Evolutionary conservation across 805 yeast genomes (phyloP).

Genomic region (Kodamaea hsintzibuensis): DNA sequence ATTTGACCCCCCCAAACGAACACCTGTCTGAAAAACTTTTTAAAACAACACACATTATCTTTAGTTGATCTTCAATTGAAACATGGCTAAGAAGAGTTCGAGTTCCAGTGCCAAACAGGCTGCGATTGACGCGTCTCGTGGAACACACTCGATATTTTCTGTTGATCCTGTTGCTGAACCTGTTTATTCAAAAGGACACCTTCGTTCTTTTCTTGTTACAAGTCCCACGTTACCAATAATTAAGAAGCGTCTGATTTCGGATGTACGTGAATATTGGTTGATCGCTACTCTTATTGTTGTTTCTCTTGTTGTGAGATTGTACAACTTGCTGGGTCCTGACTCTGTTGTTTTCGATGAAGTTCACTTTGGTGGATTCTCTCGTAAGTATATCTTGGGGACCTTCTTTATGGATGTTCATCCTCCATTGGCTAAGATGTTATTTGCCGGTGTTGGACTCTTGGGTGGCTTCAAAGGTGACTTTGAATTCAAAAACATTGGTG

Average conservation of each 20-base stretch:
- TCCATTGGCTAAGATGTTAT: conserved; percentile 75
- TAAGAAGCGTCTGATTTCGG: conserved; percentile 21
- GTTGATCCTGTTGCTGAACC: conserved; percentile 44
- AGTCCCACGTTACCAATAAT: conserved; percentile 35
- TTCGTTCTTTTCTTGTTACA: conserved; percentile 51
- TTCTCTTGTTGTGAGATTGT: conserved; percentile 61
- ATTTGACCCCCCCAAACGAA: conserved; percentile 2
- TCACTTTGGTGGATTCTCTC: conserved; percentile 95
- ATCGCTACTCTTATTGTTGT: conserved; percentile 45
- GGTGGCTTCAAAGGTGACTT: conserved; percentile 77
- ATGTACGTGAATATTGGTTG: conserved; percentile 25
- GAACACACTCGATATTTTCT: conserved; percentile 11
- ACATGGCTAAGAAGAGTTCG: conserved; percentile 11
- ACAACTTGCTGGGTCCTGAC: conserved; percentile 63
- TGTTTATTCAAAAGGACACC: conserved; percentile 45
- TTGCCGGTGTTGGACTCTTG: conserved; percentile 65
- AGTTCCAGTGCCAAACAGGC: conserved; percentile 11
- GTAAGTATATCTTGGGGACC: conserved; percentile 66
- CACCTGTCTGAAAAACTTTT: conserved; percentile 7
- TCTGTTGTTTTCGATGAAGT: conserved; percentile 92
- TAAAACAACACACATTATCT: background rate
- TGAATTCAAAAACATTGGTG: conserved; percentile 66
- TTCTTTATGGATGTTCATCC: conserved; percentile 80
- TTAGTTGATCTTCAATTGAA: conserved; percentile 1
- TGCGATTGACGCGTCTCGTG: conserved; percentile 10